phyloP scores from a whole-genome alignment of 2,329 filamentous ascomycete species.

The Aspergillus versicolor region DNA sequence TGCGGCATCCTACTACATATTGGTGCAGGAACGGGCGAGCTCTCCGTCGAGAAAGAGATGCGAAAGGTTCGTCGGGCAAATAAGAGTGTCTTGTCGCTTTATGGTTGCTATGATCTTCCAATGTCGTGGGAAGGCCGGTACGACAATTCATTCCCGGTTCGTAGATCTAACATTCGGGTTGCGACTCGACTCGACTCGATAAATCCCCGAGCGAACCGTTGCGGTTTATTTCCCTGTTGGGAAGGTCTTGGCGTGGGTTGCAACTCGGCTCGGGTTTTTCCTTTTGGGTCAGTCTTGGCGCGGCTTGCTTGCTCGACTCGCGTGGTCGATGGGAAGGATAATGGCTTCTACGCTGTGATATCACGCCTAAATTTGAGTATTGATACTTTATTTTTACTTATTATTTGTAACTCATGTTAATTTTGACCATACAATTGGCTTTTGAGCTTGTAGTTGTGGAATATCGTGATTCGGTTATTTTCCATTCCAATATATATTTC shows the following conservation, averaged over 20 bases:
- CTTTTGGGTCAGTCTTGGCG: background rate
- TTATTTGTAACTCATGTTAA: fast-evolving
- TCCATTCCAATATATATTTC: background rate
- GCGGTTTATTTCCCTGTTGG: too few relatives aligned
- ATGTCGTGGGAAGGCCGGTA: too few relatives aligned
- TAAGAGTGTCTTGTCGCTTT: too few relatives aligned
- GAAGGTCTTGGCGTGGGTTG: background rate
- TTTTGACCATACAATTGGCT: background rate
- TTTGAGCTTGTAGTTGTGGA: background rate
- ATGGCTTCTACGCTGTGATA: background rate
- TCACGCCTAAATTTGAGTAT: background rate
- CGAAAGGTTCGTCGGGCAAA: too few relatives aligned
- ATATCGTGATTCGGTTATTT: background rate
- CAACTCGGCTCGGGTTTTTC: background rate
- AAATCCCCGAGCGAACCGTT: background rate
- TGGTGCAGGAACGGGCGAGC: too few relatives aligned
- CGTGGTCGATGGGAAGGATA: background rate
- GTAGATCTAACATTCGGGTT: too few relatives aligned
- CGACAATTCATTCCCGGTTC: too few relatives aligned
- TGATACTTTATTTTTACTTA: background rate
- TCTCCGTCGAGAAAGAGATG: too few relatives aligned
- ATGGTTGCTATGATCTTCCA: too few relatives aligned
- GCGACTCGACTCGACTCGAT: too few relatives aligned
- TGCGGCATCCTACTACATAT: too few relatives aligned
- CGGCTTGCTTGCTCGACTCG: background rate